Evolutionary conservation across 2,329 filamentous ascomycete species (phyloP), one percentile per base, ranked within the genome.

Genomic region (Diaporthe australafricana): DNA sequence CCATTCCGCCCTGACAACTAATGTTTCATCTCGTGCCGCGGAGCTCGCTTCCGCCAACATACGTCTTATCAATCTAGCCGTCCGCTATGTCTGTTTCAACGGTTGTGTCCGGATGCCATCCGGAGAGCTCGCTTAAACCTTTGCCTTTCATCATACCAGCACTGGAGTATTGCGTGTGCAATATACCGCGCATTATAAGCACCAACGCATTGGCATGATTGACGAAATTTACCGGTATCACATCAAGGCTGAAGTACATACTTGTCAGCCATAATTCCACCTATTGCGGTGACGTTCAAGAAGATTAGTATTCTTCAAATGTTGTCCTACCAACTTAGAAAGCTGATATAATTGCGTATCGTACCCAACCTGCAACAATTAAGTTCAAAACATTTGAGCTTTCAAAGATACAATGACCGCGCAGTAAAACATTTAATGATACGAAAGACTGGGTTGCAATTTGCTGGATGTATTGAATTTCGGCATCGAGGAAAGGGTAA

Each of bases 51-150:
- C 60, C 42, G n/a, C 42, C 17, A 63, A 60, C 5, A 17, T 6
- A 48, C 57, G 11, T 48, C 40, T 25, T 16, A 3, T 32, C 5
- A 3, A 7, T 63, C 57, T 47, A 30, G n/a, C 57, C 57, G 42
- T 30, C 42, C 35, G 48, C 47, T 12, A 38, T 60, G 22, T 20
- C 14, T 6, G 27, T 48, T 63, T 32, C 57, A 63, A 47, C 27
- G 4, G 22, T 32, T 48, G 27, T 63, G 16, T 32, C 27, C 42
- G 57, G 42, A 63, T 35, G n/a, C 16, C 27, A 30, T 48, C 27
- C 56, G 27, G 57, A 3, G 27, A 35, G 27, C 42, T 27, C 22
- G 57, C 57, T 63, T 63, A 63, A 42, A 48, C 42, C 35, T 63
- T 25, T n/a, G n/a, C 40, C 14, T 1, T 16, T 62, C 40, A 62